Conservation (phyloP, 2,329 filamentous ascomycete species). For the Fusarium kyushuense region DNA sequence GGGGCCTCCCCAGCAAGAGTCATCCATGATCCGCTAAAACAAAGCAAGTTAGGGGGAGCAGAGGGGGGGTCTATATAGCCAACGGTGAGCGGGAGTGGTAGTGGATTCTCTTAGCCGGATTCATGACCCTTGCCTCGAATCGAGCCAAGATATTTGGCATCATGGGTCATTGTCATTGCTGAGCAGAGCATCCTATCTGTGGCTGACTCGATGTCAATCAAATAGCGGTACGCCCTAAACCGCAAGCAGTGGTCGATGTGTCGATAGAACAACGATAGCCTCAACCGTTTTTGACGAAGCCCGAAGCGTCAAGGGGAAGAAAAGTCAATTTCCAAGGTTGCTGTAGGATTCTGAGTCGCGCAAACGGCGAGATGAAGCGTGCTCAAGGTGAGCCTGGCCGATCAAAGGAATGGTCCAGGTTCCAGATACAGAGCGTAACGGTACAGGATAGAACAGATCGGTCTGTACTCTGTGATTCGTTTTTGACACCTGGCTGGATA, state of each 20-base stretch:
- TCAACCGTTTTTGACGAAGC: slow-evolving; percentile 26
- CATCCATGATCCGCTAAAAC: background rate
- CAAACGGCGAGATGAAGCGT: slow-evolving; percentile 4
- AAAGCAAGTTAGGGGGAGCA: background rate
- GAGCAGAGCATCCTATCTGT: slow-evolving; percentile 22
- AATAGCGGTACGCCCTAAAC: slow-evolving; percentile 32
- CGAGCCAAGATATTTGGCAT: slow-evolving; percentile 36
- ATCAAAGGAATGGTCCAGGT: background rate
- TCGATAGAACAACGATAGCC: slow-evolving; percentile 28
- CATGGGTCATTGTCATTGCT: slow-evolving; percentile 18
- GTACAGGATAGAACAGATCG: background rate
- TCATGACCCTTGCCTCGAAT: slow-evolving; percentile 25
- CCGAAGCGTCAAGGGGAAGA: slow-evolving; percentile 8
- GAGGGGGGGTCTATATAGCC: slow-evolving; percentile 32
- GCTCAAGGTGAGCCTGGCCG: background rate
- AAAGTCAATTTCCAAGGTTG: slow-evolving; percentile 3
- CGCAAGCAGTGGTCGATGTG: slow-evolving; percentile 29
- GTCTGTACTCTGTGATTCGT: background rate
- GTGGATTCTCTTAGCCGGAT: slow-evolving; percentile 31
- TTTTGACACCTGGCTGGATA: background rate
- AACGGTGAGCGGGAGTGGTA: slow-evolving; percentile 41
- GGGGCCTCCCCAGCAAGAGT: background rate
- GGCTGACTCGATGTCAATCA: slow-evolving; percentile 35
- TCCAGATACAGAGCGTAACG: background rate
- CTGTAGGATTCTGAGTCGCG: slow-evolving; percentile 27